Conservation (phyloP, 1,139 yeast genomes). For the Protomyces pachydermus region DNA sequence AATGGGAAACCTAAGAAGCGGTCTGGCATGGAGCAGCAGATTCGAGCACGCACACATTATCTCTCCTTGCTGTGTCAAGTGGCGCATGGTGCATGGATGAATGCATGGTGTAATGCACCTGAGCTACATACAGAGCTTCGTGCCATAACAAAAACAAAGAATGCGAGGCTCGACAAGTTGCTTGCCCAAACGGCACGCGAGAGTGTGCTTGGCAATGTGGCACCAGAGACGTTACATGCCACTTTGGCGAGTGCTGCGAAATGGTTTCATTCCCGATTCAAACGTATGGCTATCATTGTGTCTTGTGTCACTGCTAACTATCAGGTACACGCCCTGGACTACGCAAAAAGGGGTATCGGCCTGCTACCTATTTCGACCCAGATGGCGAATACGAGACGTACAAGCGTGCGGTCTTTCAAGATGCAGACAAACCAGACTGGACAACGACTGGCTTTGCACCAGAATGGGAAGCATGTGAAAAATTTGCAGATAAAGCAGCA, state of each 20-base stretch:
- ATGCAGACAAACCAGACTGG: background rate
- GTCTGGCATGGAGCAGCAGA: constrained; percentile 52
- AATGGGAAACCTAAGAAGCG: constrained; percentile 33
- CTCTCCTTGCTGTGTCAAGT: constrained; percentile 54
- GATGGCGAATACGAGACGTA: constrained; percentile 24
- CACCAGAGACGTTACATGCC: constrained; percentile 16
- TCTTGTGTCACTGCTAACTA: background rate
- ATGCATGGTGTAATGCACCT: constrained; percentile 65
- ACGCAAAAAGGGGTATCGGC: constrained; percentile 26
- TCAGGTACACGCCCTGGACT: constrained; percentile 21
- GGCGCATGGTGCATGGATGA: constrained; percentile 61
- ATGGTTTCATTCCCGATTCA: constrained; percentile 48
- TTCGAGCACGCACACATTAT: constrained; percentile 57
- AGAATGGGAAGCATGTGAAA: constrained; percentile 32
- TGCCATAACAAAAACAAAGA: background rate
- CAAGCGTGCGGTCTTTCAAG: constrained; percentile 26
- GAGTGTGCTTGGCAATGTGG: background rate
- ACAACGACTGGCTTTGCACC: constrained; percentile 26
- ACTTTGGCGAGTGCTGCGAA: constrained; percentile 32
- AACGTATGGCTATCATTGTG: constrained; percentile 27
- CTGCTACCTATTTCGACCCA: constrained; percentile 3
- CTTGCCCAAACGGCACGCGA: background rate
- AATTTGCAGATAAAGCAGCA: constrained; percentile 36
- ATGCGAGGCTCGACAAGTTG: background rate
- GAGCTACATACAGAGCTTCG: constrained; percentile 39